Evolutionary conservation across 164 flowering plant genomes (phyloP), one percentile per base, ranked within the genome.

Genomic region (Nelumbo lutea): DNA sequence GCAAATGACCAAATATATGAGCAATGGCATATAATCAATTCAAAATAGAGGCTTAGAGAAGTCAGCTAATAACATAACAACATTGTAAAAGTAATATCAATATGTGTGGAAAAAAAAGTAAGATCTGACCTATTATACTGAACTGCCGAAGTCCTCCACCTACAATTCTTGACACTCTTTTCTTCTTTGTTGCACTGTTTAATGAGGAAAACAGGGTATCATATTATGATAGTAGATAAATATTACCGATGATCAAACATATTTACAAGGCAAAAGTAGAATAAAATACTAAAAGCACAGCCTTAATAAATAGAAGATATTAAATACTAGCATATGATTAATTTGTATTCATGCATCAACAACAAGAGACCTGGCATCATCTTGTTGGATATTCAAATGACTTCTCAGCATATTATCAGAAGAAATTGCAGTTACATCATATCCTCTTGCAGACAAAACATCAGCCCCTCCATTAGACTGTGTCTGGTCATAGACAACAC

Each of bases 91-190:
- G 2, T 11, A 59, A 27, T 8, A 45, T n/a, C n/a, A 63, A 59
- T 43, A 5, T 14, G 38, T 14, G 27, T 27, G 27, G 27, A 27
- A 27, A 27, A 27, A 15, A 3, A 43, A 62, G 55, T 40, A 39
- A 3, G 11, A 3, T 45, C 47, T 44, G 14, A 77, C 74, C 74
- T 67, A 65, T 70, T 15, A 73, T 63, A 52, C 71, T 69, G 52
- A 65, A 77, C 47, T 73, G 71, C 41, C 76, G 76, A 45, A 77
- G 79, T 27, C 76, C 79, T 48, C 76, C 70, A 8, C 72, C 75
- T 40, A 48, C 64, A 60, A 59, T 68, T n/a, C 71, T 56, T 39
- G 71, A 68, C 15, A 57, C 61, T 57, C 67, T 70, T 62, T 70
- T 70, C 67, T 70, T 70, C 67, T 70, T 70, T 39, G 41, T 48